phyloP scores from a whole-genome alignment of 2,329 filamentous ascomycete species.

The Ceratocystis ficicola region DNA sequence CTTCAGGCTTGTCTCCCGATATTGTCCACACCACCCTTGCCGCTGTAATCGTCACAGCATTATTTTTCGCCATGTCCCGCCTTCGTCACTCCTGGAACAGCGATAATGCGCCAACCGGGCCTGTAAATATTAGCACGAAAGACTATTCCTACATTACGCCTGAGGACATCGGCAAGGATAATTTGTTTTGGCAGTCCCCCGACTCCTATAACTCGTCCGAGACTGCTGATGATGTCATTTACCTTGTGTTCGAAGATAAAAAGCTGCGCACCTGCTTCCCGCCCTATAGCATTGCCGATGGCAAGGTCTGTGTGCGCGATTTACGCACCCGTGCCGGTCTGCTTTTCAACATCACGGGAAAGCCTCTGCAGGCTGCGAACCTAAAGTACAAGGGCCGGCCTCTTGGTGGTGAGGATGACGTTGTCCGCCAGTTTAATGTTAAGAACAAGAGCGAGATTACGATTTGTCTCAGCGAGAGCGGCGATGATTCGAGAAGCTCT shows the following conservation, averaged over 20 bases:
- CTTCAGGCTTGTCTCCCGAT: constrained; percentile 38
- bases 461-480: constrained; percentile 22
- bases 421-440: constrained; percentile 48
- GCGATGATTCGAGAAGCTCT: constrained; percentile 27
- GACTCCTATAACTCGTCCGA: background rate
- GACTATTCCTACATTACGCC: constrained; percentile 78
- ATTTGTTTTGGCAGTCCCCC: constrained; percentile 27
- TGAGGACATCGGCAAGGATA: constrained; percentile 46
- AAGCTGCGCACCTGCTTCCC: constrained; percentile 40
- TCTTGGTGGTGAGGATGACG: constrained; percentile 31
- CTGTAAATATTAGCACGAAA: constrained; percentile 53
- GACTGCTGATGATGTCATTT: constrained; percentile 17
- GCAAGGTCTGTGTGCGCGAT: constrained; percentile 54
- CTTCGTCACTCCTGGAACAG: constrained; percentile 39
- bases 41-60: constrained; percentile 35
- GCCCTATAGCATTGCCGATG: constrained; percentile 61
- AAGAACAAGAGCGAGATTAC: constrained; percentile 50
- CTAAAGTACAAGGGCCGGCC: constrained; percentile 50
- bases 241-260: constrained; percentile 11
- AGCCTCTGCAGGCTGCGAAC: constrained; percentile 52
- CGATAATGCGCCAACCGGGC: constrained; percentile 30
- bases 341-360: constrained; percentile 53
- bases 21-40: constrained; percentile 38
- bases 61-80: constrained; percentile 36
- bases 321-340: constrained; percentile 55